These are phyloP conservation scores for Colletotrichum orbiculare DNA, from an alignment of 2,329 filamentous ascomycete genomes.

Conservation along the genomic window DNA sequence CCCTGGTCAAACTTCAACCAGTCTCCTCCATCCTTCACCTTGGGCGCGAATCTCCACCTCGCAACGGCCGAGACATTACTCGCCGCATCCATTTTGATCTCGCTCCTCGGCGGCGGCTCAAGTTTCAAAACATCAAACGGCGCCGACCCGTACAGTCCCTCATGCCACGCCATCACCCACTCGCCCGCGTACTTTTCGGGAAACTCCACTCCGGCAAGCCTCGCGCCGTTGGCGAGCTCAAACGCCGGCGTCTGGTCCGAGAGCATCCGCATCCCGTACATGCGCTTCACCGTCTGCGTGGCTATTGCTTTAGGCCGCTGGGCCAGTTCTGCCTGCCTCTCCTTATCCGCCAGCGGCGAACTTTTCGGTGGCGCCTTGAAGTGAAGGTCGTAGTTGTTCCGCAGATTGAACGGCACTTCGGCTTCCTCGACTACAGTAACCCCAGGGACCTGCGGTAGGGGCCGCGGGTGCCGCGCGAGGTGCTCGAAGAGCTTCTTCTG, in stretches of 20 bases:
- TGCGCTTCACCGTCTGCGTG: slow-evolving; percentile 58
- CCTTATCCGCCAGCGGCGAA: slow-evolving; percentile 56
- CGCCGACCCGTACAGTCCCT: slow-evolving; percentile 61
- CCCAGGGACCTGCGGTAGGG: slow-evolving; percentile 60
- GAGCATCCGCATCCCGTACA: slow-evolving; percentile 58
- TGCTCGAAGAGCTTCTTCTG: slow-evolving; percentile 65
- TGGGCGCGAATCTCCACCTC: slow-evolving; percentile 65
- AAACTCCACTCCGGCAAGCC: slow-evolving; percentile 62
- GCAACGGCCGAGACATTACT: slow-evolving; percentile 61
- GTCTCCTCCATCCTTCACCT: slow-evolving; percentile 51
- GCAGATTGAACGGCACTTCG: slow-evolving; percentile 51
- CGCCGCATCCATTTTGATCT: slow-evolving; percentile 58
- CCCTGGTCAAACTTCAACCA: slow-evolving; percentile 74
- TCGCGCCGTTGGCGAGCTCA: slow-evolving; percentile 60
- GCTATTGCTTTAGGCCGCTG: slow-evolving; percentile 58
- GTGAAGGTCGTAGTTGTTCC: slow-evolving; percentile 66
- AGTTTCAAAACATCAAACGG: slow-evolving; percentile 61
- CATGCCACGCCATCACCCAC: slow-evolving; percentile 69
- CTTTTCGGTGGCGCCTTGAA: slow-evolving; percentile 46
- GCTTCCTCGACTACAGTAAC: slow-evolving; percentile 59
- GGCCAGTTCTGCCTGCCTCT: slow-evolving; percentile 51
- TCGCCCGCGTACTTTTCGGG: slow-evolving; percentile 63
- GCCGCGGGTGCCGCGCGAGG: slow-evolving; percentile 63
- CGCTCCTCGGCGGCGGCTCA: slow-evolving; percentile 56
- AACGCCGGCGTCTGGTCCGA: slow-evolving; percentile 57